Percentiles rank a stretch among this genome's conserved stretches.
phyloP scores from a whole-genome alignment of 768 basidiomycete genomes.

The Mycena rebaudengoi region DNA sequence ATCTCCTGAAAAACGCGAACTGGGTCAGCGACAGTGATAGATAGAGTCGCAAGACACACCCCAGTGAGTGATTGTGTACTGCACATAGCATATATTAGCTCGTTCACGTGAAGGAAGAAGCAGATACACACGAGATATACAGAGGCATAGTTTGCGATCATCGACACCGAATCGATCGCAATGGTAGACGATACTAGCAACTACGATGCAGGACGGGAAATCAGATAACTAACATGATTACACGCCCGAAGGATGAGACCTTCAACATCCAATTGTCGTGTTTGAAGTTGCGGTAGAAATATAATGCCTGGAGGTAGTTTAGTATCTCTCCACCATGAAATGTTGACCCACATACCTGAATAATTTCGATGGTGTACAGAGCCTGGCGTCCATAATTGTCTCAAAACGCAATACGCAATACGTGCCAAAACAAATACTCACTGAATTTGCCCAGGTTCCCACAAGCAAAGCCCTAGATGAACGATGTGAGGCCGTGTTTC shows the following conservation, averaged over 20 bases:
- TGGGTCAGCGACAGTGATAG: constrained; percentile 1
- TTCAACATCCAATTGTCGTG: too few relatives aligned
- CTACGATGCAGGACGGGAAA: background rate
- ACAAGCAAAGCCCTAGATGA: constrained; percentile 13
- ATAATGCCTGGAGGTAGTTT: background rate
- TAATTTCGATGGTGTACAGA: constrained; percentile 1
- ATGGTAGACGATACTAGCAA: constrained; percentile 13
- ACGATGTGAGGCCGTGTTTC: constrained; percentile 6
- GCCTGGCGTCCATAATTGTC: background rate
- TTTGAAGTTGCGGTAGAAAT: background rate
- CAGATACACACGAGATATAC: constrained; percentile 13
- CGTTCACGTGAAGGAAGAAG: background rate
- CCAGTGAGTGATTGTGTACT: constrained; percentile 15
- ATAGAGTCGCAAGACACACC: constrained; percentile 4
- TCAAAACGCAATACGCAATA: background rate
- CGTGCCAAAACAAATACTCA: background rate
- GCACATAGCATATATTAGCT: constrained; percentile 1
- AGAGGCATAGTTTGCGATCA: constrained; percentile 2
- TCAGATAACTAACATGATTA: constrained; percentile 4
- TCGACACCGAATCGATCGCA: constrained; percentile 3
- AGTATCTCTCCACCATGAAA: background rate
- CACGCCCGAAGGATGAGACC: background rate
- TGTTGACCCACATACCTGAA: background rate
- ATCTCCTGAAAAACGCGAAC: background rate
- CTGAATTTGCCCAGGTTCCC: background rate